phyloP scores from a whole-genome alignment of 805 yeast species.

The Candida coleopterorum region DNA sequence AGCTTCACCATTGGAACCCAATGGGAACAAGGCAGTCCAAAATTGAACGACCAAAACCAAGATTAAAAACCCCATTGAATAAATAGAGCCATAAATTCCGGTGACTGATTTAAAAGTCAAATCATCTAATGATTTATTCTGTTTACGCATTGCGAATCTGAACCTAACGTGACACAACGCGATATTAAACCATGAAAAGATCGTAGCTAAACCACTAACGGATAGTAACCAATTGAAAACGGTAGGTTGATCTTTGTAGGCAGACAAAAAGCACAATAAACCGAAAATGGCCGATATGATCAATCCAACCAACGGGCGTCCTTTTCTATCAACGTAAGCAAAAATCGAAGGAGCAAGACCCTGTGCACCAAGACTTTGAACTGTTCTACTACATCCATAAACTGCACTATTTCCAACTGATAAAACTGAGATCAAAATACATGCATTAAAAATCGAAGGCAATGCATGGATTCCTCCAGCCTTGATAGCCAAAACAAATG shows the following conservation, averaged over 20 bases:
- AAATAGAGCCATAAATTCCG: slow-evolving; percentile 34
- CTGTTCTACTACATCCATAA: slow-evolving; percentile 67
- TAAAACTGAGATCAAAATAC: slow-evolving; percentile 64
- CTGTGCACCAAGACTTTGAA: slow-evolving; percentile 65
- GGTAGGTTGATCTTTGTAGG: slow-evolving; percentile 23
- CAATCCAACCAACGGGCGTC: slow-evolving; percentile 40
- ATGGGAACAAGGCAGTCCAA: slow-evolving; percentile 39
- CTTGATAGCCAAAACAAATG: slow-evolving; percentile 68
- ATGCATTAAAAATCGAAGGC: slow-evolving; percentile 72
- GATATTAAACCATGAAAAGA: slow-evolving; percentile 39
- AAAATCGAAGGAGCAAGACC: slow-evolving; percentile 57
- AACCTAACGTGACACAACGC: slow-evolving; percentile 38
- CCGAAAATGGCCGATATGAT: slow-evolving; percentile 30
- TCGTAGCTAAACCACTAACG: slow-evolving; percentile 36
- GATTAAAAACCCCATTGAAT: slow-evolving; percentile 27
- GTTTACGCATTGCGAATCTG: slow-evolving; percentile 33
- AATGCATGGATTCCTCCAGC: slow-evolving; percentile 58
- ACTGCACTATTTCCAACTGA: slow-evolving; percentile 77
- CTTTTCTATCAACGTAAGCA: slow-evolving; percentile 36
- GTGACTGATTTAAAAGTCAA: slow-evolving; percentile 29
- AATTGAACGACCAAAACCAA: slow-evolving; percentile 32
- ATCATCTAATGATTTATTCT: slow-evolving; percentile 31
- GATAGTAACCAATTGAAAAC: slow-evolving; percentile 41
- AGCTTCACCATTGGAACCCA: slow-evolving; percentile 24
- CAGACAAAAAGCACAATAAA: slow-evolving; percentile 35